Evolutionary conservation across 2,329 filamentous ascomycete species (phyloP).

Genomic region (Cercospora beticola): DNA sequence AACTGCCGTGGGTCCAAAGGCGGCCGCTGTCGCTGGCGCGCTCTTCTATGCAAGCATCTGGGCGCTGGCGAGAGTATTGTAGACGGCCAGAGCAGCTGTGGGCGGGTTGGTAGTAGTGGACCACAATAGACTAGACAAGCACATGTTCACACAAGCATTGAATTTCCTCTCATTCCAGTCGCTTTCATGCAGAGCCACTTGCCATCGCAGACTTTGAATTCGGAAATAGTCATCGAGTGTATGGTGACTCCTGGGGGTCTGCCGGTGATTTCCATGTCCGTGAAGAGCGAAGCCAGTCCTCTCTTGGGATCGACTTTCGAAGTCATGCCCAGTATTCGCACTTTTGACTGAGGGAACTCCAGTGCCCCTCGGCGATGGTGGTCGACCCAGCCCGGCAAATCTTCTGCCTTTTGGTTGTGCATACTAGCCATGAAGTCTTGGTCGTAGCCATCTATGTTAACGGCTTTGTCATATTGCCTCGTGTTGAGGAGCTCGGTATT

Average conservation of each 20-base stretch:
- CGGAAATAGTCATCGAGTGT: constrained; percentile 5
- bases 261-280: constrained; percentile 2
- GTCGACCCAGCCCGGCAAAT: neutral
- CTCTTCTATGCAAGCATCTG: neutral
- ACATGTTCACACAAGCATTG: neutral
- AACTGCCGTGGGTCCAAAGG: neutral
- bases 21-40: neutral
- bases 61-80: neutral
- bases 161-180: constrained; percentile 5
- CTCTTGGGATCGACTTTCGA: neutral
- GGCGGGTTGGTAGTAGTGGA: neutral
- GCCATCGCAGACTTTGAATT: constrained; percentile 7
- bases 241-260: neutral
- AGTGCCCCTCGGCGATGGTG: neutral
- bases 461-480: neutral
- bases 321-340: constrained; percentile 1
- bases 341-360: neutral
- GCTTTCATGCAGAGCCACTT: constrained; percentile 6
- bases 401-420: constrained; percentile 10
- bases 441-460: neutral
- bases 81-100: neutral
- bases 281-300: constrained; percentile 1
- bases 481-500: constrained; percentile 5
- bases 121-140: neutral
- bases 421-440: neutral